Evolutionary conservation across 2,329 filamentous ascomycete species (phyloP), one percentile per base, ranked within the genome.

Genomic region (Fusarium compactum): DNA sequence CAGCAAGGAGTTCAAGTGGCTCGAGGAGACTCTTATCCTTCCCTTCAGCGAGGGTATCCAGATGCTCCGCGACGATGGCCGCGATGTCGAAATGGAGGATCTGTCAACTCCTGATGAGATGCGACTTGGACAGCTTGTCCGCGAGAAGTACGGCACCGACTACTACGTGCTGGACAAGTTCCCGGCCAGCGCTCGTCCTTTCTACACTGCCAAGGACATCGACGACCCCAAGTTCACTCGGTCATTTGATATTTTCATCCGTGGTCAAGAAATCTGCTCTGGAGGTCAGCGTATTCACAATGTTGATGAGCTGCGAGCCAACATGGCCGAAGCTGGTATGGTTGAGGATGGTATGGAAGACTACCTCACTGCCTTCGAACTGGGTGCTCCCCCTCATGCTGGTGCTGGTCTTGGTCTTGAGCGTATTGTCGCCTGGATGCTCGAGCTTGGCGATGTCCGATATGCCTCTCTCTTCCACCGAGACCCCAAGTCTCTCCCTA

Each of bases 91-190:
- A 30, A 77, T 78, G 59, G 93, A 97, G 77, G 95, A 98, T 78
- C 84, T 98, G 25, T 90, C 90, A 47, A 98, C 95, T 1, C 87
- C 92, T 22, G 93, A 96, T 64, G 95, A 98, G 82, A 95, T 97
- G 25, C 90, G 92, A 16, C 87, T 98, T 1, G 95, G 95, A 12
- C 85, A 93, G 76, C 83, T 98, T 18, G 89, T 98, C 76, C 95
- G 92, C 81, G 89, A 97, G 77, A 94, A 95, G 82, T 96, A 92
- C 76, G 85, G 89, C 58, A 97, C 95, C 1, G 95, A 98, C 76
- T 97, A 97, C 82, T 98, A 96, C 80, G 91, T 98, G 68, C 86
- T 98, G 43, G 95, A 98, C 85, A 97, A 97, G 77, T 98, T 98
- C 83, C 95, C 95, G 1, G 84, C 89, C 24, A 91, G 89, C 9